Percentiles rank a stretch among this genome's conserved stretches.
Conservation (phyloP, 78 protist species). For the Guillardia theta region DNA sequence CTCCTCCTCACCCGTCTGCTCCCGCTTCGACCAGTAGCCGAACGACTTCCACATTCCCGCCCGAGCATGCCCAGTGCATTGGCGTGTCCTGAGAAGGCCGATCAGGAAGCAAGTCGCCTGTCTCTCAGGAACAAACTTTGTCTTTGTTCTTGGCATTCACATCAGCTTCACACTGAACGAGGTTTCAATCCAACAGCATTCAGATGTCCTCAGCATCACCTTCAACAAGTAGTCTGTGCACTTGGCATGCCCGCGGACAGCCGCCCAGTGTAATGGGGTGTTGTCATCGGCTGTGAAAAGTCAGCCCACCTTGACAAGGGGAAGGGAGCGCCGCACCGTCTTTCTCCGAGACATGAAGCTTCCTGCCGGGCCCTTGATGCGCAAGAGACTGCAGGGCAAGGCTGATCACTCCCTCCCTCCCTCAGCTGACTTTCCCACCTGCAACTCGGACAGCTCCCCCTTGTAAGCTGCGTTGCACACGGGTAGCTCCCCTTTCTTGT, state of each 20-base stretch:
- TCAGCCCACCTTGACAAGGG: no score
- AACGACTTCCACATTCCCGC: not conserved
- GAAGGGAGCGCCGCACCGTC: no score
- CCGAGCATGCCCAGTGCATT: conserved; percentile 42
- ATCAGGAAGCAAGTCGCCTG: not conserved
- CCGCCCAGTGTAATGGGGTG: conserved; percentile 30
- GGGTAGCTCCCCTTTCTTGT: conserved; percentile 28
- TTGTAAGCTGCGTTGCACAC: conserved; percentile 25
- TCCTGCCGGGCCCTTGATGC: conserved; percentile 7
- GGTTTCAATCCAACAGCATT: not conserved
- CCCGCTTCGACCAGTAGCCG: not conserved
- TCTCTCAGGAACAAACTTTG: not conserved
- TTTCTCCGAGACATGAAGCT: not conserved
- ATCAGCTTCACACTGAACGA: not conserved
- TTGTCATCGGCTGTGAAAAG: no score
- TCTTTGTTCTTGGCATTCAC: not conserved
- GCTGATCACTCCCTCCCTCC: not conserved
- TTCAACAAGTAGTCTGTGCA: not conserved
- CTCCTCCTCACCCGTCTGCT: not conserved
- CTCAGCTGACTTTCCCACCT: not conserved
- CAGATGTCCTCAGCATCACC: not conserved
- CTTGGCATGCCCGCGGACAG: not conserved
- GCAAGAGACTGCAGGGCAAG: not conserved
- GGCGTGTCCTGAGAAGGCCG: not conserved
- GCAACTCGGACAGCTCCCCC: not conserved